Percentiles rank a stretch among this genome's conserved stretches.
Conservation (phyloP, 2,329 filamentous ascomycete genomes). For the Scedosporium apiospermum region DNA sequence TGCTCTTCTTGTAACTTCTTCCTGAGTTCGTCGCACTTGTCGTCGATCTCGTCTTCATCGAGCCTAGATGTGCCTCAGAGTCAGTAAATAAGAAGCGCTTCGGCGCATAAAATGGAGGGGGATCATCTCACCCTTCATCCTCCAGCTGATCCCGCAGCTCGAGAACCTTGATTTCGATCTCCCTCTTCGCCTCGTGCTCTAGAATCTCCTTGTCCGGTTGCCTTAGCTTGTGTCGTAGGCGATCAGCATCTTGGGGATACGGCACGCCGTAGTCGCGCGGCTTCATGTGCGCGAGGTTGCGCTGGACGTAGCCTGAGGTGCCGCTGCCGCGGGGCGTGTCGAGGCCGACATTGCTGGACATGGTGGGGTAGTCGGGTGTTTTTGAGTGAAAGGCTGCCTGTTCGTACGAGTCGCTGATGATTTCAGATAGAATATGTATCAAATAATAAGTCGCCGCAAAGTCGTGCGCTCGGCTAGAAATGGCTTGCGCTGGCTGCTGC, state of each 20-base stretch:
- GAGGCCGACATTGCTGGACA: constrained; percentile 97
- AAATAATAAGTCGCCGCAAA: not conserved
- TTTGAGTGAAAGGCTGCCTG: not conserved
- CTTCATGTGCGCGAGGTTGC: constrained; percentile 80
- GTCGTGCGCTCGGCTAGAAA: too few species aligned
- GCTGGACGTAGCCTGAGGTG: constrained; percentile 95
- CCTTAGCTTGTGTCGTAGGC: constrained; percentile 64
- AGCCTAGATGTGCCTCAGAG: constrained; percentile 35
- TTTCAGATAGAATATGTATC: not conserved
- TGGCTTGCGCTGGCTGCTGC: too few species aligned
- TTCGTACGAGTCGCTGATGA: not conserved
- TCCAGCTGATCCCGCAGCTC: constrained; percentile 86
- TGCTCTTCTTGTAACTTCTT: constrained; percentile 30
- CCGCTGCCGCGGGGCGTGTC: constrained; percentile 89
- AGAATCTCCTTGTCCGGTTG: constrained; percentile 88
- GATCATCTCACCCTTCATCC: constrained; percentile 61
- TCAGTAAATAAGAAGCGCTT: not conserved
- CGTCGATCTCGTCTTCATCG: constrained; percentile 87
- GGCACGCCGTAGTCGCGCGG: constrained; percentile 74
- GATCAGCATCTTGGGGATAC: constrained; percentile 62
- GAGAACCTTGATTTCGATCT: constrained; percentile 88
- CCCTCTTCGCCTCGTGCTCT: constrained; percentile 84
- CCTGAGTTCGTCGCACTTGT: constrained; percentile 33
- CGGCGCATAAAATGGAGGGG: not conserved
- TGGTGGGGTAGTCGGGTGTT: constrained; percentile 23